Conservation (phyloP, 2,329 filamentous ascomycete genomes). For the Endoconidiophora laricicola region DNA sequence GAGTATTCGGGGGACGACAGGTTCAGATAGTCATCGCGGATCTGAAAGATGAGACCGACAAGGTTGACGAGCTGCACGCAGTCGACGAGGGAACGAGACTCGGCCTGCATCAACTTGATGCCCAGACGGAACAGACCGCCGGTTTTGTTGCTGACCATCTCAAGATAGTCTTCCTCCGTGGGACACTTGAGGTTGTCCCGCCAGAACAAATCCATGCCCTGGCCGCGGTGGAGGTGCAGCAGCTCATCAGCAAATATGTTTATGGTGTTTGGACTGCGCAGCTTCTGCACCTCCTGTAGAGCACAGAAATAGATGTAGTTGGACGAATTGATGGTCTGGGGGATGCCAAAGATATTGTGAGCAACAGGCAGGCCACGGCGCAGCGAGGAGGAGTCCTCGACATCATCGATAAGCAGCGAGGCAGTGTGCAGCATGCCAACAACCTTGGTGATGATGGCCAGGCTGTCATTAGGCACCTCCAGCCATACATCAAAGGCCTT, state of each 20-base stretch:
- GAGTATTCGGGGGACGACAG: conserved; percentile 60
- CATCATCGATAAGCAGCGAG: conserved; percentile 71
- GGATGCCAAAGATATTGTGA: conserved; percentile 68
- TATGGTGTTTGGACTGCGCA: conserved; percentile 51
- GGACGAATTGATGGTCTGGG: conserved; percentile 79
- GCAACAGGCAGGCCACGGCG: conserved; percentile 68
- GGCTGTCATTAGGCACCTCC: conserved; percentile 50
- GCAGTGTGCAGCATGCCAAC: conserved; percentile 77
- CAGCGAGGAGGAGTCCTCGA: conserved; percentile 64
- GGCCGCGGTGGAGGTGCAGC: conserved; percentile 67
- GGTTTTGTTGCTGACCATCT: conserved; percentile 87
- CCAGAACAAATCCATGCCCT: conserved; percentile 89
- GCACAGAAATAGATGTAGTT: conserved; percentile 82
- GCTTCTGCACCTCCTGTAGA: conserved; percentile 54
- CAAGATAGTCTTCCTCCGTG: conserved; percentile 77
- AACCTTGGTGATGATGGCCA: conserved; percentile 61
- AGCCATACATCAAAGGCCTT: conserved; percentile 69
- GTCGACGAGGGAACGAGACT: conserved; percentile 41
- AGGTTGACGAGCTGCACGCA: conserved; percentile 74
- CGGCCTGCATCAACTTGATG: conserved; percentile 76
- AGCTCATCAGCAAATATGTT: conserved; percentile 68
- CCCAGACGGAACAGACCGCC: conserved; percentile 72
- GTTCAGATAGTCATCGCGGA: conserved; percentile 88
- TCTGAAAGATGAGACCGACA: conserved; percentile 76
- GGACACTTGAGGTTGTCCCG: conserved; percentile 70